Base-by-base conservation (phyloP, 106 monocot species). In the Apostasia shenzhenica region DNA sequence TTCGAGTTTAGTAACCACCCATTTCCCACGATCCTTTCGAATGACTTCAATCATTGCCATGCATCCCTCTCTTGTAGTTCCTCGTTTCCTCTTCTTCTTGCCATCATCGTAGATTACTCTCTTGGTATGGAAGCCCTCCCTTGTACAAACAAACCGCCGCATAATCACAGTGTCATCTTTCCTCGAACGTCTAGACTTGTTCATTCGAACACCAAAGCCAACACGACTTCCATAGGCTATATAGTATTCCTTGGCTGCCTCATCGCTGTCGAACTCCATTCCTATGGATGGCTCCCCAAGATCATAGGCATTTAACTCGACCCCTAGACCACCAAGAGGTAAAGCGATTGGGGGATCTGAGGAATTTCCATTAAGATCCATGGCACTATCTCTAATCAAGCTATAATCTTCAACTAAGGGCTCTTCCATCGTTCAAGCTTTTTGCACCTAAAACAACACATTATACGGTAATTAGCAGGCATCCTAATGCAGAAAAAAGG, bases 41-140 rank as follows among this genome's bases (percentile, higher is more conserved):
- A 89, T 86, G 12, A 95, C 87, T 69, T 92, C 95, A 10, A 91
- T 84, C 95, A 95, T 95, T 37, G 95, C 95, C 89, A 84, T 86
- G 75, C 95, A 95, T 14, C 95, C 95, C 67, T 89, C 86, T 70
- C 95, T 81, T 0, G 86, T 81, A 9, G 89, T 89, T 14, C 81
- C 83, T 2, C 91, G 74, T 72, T 91, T 88, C 57, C 91, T 70
- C 78, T 86, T 88, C 84, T 84, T 88, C 80, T 92, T 95, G n/a
- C 91, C 91, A 63, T 88, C 91, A 54, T 88, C 91, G 58, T 88
- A 88, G 11, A 94, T 85, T 4, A 90, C 90, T 67, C 84, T 74
- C 74, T 91, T 91, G 1, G 86, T 84, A 63, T 91, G 91, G 71
- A 84, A 95, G 1, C 95, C 95, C 62, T 95, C 95, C 42, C 88